Evolutionary conservation across 2,329 filamentous ascomycete species (phyloP), one percentile per base, ranked within the genome.

Genomic region (Aspergillus persii): DNA sequence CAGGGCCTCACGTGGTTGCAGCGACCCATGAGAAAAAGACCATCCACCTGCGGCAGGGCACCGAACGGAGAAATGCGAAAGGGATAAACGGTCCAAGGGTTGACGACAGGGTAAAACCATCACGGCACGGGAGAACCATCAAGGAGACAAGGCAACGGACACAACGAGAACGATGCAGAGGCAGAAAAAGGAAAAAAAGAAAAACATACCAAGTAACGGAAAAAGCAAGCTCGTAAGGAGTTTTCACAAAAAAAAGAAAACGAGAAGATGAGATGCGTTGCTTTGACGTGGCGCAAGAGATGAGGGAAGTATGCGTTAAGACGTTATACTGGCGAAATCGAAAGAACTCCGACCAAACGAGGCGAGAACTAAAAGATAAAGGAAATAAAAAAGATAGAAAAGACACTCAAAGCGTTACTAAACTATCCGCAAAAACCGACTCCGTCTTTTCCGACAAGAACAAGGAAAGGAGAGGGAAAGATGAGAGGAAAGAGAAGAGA

Each of bases 401-500:
- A 61, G 52, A 60, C 56, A 63, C 59, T 41, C 12, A 41, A 66
- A 63, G 56, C 54, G 48, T 44, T 50, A 57, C 58, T 41, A 62
- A 62, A 66, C 65, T 65, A 68, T 68, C 63, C 64, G 66, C 66
- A 69, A 72, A 68, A 72, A 69, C 65, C 60, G 64, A 70, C 68
- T 68, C 68, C 68, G 69, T 66, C 57, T 63, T 66, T 65, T 65
- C 69, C 65, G 65, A 69, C 53, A 66, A 60, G 54, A 67, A 64
- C 63, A 67, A 69, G 62, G 58, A 59, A 61, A 65, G 57, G 58
- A 63, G 62, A 58, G 52, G 51, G 63, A 54, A 41, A 60, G 48
- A 60, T 53, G 56, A 39, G 54, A 58, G 60, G 56, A 59, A 63
- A 57, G 55, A 55, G 41, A 60, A 61, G 59, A 59, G 58, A 48